Evolutionary conservation across 1,284 basidiomycete genomes (phyloP).

Genomic region (Malassezia brasiliensis): DNA sequence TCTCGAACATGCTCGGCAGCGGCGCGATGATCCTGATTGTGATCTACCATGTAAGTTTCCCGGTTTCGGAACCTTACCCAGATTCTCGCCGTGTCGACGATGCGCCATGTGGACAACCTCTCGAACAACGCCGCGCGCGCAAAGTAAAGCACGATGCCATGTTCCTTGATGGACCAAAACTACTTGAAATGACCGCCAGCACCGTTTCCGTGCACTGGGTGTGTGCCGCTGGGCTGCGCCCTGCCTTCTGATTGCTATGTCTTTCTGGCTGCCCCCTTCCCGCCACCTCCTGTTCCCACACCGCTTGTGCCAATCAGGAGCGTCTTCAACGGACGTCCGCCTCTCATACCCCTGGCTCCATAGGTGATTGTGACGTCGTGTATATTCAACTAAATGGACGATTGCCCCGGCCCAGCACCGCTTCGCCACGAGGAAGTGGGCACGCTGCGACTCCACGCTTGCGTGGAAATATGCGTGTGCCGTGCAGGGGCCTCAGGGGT

Average conservation of each 20-base stretch:
- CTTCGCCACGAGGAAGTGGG: no score
- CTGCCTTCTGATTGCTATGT: no score
- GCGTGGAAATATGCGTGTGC: no score
- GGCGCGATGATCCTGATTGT: conserved; percentile 17
- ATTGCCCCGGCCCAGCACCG: no score
- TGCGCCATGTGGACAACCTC: conserved; percentile 12
- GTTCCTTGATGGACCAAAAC: no score
- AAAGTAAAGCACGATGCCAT: neutral
- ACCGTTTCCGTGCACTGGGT: no score
- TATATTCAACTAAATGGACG: conserved; percentile 12
- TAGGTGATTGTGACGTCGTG: conserved; percentile 5
- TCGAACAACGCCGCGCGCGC: conserved; percentile 1
- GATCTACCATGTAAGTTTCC: conserved; percentile 13
- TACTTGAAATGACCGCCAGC: no score
- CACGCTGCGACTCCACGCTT: no score
- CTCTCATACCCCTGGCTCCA: conserved; percentile 3
- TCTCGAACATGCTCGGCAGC: conserved; percentile 15
- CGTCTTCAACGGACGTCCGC: conserved; percentile 12
- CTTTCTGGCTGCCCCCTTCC: no score
- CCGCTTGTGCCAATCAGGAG: neutral
- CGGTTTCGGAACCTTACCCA: neutral
- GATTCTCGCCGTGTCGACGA: conserved; percentile 13
- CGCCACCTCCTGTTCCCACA: no score
- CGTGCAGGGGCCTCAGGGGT: no score
- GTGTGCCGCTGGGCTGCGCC: no score